A percentile compares a stretch with the other conserved stretches of the same genome.
phyloP scores from a whole-genome alignment of 768 basidiomycete genomes.

The Lentinus tigrinus region DNA sequence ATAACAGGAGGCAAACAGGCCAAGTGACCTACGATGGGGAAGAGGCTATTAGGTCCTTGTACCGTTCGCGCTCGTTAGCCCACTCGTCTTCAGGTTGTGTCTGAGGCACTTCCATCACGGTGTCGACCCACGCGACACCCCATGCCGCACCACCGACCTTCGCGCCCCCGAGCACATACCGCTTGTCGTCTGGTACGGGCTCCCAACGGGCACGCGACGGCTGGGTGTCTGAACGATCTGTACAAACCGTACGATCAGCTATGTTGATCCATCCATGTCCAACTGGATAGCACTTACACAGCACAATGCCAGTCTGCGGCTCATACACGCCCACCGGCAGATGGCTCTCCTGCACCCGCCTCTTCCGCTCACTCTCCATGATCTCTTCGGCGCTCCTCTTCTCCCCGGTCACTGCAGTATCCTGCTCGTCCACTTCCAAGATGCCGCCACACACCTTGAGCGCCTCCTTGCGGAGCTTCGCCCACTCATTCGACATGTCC shows the following conservation, averaged over 20 bases:
- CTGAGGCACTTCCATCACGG: constrained; percentile 29
- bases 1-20: too few relatives aligned
- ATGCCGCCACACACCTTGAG: constrained; percentile 52
- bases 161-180: constrained; percentile 60
- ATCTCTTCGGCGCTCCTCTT: constrained; percentile 17
- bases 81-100: neutral
- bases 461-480: constrained; percentile 53
- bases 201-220: constrained; percentile 67
- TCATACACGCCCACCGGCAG: constrained; percentile 77
- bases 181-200: constrained; percentile 47
- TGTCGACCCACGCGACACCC: constrained; percentile 79
- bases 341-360: constrained; percentile 20
- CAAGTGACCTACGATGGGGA: neutral
- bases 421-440: neutral
- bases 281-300: constrained; percentile 46
- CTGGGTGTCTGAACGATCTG: constrained; percentile 80
- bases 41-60: constrained; percentile 2
- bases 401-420: neutral
- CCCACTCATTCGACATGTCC: constrained; percentile 66
- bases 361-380: constrained; percentile 31
- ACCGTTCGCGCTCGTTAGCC: constrained; percentile 6
- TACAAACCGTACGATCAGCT: neutral
- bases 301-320: constrained; percentile 72
- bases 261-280: neutral
- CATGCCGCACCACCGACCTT: constrained; percentile 79